Base-by-base conservation (phyloP, 208 protist species). In the Giardia muris region DNA sequence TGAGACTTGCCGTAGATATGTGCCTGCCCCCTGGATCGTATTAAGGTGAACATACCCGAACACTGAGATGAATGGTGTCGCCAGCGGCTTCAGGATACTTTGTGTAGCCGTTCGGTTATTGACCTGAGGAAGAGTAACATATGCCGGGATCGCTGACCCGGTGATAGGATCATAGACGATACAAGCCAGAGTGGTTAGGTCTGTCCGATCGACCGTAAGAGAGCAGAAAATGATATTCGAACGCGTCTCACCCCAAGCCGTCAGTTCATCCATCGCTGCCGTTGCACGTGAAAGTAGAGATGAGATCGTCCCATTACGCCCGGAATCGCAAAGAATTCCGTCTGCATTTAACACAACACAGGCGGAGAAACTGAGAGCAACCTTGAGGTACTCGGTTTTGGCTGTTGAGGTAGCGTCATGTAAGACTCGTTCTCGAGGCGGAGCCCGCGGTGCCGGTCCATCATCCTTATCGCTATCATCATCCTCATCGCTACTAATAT, bases 11-110 rank as follows among this genome's bases (percentile, higher is more conserved):
- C 57, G 57, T 10, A 76, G 57, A 76, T 76, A 76, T 10, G 57
- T 10, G 57, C 10, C 57, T 76, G 57, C 57, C 30, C 57, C 57
- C 10, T 10, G 30, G 30, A 76, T 76, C 10, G 57, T 76, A 30
- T 76, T 76, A 76, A 76, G 10, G 57, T 76, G 57, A 76, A 76
- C 57, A 76, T 76, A 76, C 19, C 57, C 57, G 30, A 76, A 76
- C 19, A 76, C 19, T 39, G 57, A 76, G 30, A 76, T 76, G 57
- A 76, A 76, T 39, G 57, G 57, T 30, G 57, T 30, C 10, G 19
- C 10, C 30, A 76, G 10, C 30, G 57, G 57, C 19, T 30, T 10
- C 57, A 76, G 10, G 57, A 76, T 30, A 76, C 57, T 39, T 30
- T 76, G 57, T 39, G 30, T 10, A 30, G 57, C 57, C 10, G 57